Percentiles rank a stretch among this genome's conserved stretches.
Evolutionary conservation across 306 rosid genomes (phyloP).

Genomic region (Datisca glomerata): DNA sequence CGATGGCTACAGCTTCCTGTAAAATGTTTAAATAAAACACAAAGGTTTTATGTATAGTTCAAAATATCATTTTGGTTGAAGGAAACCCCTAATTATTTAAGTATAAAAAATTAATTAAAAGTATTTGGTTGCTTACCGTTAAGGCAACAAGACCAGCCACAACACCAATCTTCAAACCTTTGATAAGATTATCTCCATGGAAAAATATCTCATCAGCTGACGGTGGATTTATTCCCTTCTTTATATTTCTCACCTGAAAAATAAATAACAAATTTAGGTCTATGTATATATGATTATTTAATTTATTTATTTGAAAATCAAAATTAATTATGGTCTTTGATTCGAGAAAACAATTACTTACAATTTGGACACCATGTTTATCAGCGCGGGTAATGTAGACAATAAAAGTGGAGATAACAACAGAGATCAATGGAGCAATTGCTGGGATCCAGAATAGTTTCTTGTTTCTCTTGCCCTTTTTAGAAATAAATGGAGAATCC

Average conservation of each 20-base stretch:
- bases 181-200: conserved; percentile 36
- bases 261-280: too few species aligned
- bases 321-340: not conserved
- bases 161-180: conserved; percentile 56
- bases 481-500: conserved; percentile 8
- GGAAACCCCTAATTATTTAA: too few species aligned
- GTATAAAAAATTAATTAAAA: too few species aligned
- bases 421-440: conserved; percentile 68
- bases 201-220: conserved; percentile 47
- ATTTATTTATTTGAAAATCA: not conserved
- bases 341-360: conserved; percentile 40
- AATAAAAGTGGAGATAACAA: conserved; percentile 49
- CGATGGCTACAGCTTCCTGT: conserved; percentile 91
- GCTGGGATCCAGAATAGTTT: conserved; percentile 78
- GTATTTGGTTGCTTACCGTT: conserved; percentile 75
- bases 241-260: conserved; percentile 45
- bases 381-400: conserved; percentile 68
- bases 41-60: not conserved
- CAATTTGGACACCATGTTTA: conserved; percentile 54
- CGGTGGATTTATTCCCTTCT: conserved; percentile 51
- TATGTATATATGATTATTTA: too few species aligned
- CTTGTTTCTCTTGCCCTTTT: conserved; percentile 52
- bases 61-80: too few species aligned
- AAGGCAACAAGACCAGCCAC: conserved; percentile 58
- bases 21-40: not conserved